Evolutionary conservation across 768 basidiomycete species (phyloP).

Genomic region (Panaeolus papilionaceus): DNA sequence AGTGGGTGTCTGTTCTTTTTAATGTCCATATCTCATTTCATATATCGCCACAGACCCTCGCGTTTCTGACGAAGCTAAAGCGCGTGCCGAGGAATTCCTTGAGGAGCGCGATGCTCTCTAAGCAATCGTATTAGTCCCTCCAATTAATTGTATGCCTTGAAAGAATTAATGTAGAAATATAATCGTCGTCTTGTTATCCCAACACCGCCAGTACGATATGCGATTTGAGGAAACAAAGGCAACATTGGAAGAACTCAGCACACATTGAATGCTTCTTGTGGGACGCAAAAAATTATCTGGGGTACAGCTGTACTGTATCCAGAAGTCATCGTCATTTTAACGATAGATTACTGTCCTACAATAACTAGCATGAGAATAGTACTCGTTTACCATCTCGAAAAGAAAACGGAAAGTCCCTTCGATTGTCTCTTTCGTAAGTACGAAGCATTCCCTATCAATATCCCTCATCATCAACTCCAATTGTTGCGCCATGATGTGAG

Average conservation of each 20-base stretch:
- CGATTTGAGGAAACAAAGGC: too few species aligned
- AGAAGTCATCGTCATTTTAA: not conserved
- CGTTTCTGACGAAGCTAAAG: not conserved
- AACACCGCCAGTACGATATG: too few species aligned
- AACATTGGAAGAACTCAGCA: too few species aligned
- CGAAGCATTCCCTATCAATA: constrained; percentile 6
- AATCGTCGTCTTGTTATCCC: not conserved
- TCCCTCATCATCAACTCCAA: not conserved
- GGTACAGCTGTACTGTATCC: not conserved
- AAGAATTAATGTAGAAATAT: constrained; percentile 13
- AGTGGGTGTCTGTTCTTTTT: not conserved
- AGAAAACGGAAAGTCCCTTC: not conserved
- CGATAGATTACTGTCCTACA: not conserved
- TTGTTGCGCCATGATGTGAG: not conserved
- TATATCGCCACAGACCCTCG: not conserved
- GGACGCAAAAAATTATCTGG: not conserved
- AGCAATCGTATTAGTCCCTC: not conserved
- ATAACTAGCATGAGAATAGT: constrained; percentile 8
- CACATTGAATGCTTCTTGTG: not conserved
- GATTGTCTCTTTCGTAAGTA: constrained; percentile 3
- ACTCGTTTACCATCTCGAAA: constrained; percentile 6
- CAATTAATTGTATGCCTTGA: not conserved
- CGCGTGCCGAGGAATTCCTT: not conserved
- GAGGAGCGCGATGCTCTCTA: not conserved
- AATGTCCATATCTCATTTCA: not conserved